A percentile compares a stretch with the other conserved stretches of the same genome.
Evolutionary conservation across 345 rosid genomes (phyloP).

Genomic region (Geranium brycei): DNA sequence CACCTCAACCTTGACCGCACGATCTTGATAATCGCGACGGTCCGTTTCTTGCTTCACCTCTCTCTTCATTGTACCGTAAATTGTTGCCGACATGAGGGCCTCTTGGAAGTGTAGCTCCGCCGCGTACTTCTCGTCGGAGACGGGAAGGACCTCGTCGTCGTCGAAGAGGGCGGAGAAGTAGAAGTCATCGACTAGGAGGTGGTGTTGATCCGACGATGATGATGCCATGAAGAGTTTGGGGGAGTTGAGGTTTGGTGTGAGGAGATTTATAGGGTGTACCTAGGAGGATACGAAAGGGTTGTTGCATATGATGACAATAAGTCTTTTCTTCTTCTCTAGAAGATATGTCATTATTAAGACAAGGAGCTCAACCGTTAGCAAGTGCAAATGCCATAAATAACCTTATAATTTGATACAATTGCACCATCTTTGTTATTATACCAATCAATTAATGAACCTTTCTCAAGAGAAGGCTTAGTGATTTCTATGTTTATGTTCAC

Average conservation of each 20-base stretch:
- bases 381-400: no score
- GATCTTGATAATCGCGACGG: no score
- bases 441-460: no score
- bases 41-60: background rate
- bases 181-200: slow-evolving; percentile 19
- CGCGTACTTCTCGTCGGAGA: slow-evolving; percentile 39
- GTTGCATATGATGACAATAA: no score
- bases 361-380: no score
- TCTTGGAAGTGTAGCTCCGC: slow-evolving; percentile 34
- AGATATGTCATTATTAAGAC: no score
- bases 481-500: no score
- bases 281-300: background rate
- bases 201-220: background rate
- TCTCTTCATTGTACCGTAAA: background rate
- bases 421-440: no score
- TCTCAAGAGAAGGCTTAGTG: no score
- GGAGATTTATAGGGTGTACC: background rate
- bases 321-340: no score
- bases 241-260: background rate
- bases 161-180: slow-evolving; percentile 26
- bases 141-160: slow-evolving; percentile 20
- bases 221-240: background rate
- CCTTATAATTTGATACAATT: no score
- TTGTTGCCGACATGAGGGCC: slow-evolving; percentile 21
- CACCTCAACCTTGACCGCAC: slow-evolving; percentile 1